Conservation (phyloP, 2,329 filamentous ascomycete genomes). For the Cladophialophora carrionii region DNA sequence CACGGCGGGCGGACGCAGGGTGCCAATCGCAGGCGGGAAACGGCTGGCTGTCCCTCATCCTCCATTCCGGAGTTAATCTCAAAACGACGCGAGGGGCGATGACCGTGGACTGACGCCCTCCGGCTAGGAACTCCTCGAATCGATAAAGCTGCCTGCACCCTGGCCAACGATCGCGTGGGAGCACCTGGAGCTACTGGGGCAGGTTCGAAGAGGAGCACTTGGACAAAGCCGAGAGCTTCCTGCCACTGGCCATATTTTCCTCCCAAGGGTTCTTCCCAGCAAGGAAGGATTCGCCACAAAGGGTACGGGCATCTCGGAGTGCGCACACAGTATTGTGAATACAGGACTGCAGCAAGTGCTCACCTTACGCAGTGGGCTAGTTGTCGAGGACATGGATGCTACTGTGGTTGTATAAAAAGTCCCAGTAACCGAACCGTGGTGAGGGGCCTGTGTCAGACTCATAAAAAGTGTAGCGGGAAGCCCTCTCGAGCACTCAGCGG, state of each 20-base stretch:
- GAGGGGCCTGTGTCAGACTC: background rate
- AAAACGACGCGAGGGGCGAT: background rate
- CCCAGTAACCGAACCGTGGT: background rate
- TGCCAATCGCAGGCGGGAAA: slow-evolving; percentile 30
- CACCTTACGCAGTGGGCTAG: background rate
- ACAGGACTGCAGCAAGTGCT: background rate
- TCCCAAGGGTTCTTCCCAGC: background rate
- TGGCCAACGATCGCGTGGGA: slow-evolving; percentile 19
- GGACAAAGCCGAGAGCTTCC: slow-evolving; percentile 10
- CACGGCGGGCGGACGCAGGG: slow-evolving; percentile 31
- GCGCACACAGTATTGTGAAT: background rate
- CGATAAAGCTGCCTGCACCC: slow-evolving; percentile 15
- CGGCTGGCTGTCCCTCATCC: slow-evolving; percentile 19
- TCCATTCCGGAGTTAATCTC: slow-evolving; percentile 13
- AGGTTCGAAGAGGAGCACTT: slow-evolving; percentile 5
- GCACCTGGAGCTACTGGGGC: background rate
- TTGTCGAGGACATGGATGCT: background rate
- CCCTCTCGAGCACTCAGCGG: background rate
- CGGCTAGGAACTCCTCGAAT: slow-evolving; percentile 19
- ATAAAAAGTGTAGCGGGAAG: background rate
- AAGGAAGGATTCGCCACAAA: background rate
- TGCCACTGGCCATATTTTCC: slow-evolving; percentile 15
- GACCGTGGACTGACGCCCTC: slow-evolving; percentile 3
- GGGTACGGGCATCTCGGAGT: background rate
- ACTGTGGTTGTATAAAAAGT: background rate